Evolutionary conservation across 2,329 filamentous ascomycete species (phyloP).

Genomic region (Ophiostoma piceae): DNA sequence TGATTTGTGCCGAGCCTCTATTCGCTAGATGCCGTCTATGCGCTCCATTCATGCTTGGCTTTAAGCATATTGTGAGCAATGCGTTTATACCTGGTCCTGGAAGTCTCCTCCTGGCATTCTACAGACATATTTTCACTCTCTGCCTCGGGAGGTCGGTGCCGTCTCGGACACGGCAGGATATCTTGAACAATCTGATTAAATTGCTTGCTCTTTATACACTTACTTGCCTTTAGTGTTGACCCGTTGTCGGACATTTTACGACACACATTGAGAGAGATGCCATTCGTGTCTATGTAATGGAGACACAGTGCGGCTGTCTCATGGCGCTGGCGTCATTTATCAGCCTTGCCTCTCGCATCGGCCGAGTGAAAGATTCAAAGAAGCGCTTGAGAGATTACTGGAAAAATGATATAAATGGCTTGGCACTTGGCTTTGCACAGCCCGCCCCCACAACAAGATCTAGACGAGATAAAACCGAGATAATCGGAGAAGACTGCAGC

Average conservation of each 20-base stretch:
- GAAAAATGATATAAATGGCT: background rate
- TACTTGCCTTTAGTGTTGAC: background rate
- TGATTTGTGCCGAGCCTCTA: background rate
- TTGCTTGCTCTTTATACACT: background rate
- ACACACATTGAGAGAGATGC: background rate
- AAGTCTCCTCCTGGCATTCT: background rate
- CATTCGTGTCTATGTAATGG: background rate
- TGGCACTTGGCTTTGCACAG: background rate
- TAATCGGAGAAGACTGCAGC: background rate
- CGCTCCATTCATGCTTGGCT: background rate
- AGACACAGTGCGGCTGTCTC: background rate
- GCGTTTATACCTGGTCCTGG: background rate
- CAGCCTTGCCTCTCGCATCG: conserved; percentile 6
- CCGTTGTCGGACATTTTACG: background rate
- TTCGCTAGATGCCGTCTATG: background rate
- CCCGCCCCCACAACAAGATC: conserved; percentile 3
- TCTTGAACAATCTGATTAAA: background rate
- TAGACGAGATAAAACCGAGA: conserved; percentile 3
- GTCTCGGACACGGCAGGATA: background rate
- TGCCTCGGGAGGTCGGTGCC: background rate
- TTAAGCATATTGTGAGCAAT: background rate
- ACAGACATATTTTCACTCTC: background rate
- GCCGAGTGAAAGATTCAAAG: background rate
- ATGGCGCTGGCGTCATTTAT: background rate
- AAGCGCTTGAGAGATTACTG: background rate